Base-by-base conservation (phyloP, 2,329 filamentous ascomycete genomes). In the Neodidymelliopsis sp. region DNA sequence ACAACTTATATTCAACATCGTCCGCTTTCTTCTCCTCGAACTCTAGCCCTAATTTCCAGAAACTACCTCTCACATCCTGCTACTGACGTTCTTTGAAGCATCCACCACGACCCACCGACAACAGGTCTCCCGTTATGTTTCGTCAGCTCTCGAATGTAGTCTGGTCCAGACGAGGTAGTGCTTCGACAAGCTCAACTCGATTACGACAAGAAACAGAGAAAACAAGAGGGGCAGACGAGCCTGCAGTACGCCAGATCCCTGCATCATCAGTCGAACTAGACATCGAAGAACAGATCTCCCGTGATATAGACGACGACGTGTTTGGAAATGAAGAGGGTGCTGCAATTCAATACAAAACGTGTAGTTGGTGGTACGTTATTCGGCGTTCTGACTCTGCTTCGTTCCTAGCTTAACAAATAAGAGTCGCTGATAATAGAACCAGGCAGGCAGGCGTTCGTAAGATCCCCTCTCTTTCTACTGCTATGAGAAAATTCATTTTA, bases 271-370 rank as follows among this genome's bases (percentile, higher is more conserved):
- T n/a, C n/a, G n/a, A n/a, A n/a, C n/a, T n/a, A n/a, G 56, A 64
- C 9, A 13, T 47, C 7, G 62, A 64, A 46, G 43, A 30, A 35
- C 60, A 59, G 29, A 22, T 19, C 18, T 28, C 27, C 4, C 13
- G 28, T 13, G 13, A 22, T 10, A 11, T 7, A 10, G 36, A 44
- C n/a, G 37, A 54, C 11, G 54, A 57, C 35, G 47, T 46, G 22
- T 71, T 67, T 28, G 63, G 63, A 12, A 58, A 66, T 25, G 67
- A 70, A 56, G 62, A 61, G 18, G 63, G 60, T 3, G 67, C 66
- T 4, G 75, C 77, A 46, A 74, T 81, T 45, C 76, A 82, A 53
- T 82, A 81, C 62, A 77, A 77, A 56, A 77, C 77, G 0, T 73
- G 80, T 70, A 71, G 71, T 47, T 83, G 79, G 80, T 75, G 72